Percentiles rank a stretch among this genome's conserved stretches.
Evolutionary conservation across 2,329 filamentous ascomycete genomes (phyloP).

Genomic region (Thielaviopsis populi): DNA sequence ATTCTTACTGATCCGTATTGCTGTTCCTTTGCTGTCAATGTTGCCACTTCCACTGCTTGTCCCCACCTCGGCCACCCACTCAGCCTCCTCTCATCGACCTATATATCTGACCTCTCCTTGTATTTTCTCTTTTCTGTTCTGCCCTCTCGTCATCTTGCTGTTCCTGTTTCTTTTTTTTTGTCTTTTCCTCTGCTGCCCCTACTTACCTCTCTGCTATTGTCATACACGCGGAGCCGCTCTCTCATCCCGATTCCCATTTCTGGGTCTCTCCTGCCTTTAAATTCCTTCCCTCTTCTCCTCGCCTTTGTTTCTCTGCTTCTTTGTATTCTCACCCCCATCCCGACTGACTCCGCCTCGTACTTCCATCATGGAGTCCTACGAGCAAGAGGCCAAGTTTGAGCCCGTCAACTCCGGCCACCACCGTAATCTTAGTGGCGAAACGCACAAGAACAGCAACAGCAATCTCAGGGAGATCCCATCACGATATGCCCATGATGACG

Average conservation of each 20-base stretch:
- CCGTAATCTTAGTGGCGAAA: slow-evolving; percentile 2
- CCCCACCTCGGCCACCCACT: not conserved
- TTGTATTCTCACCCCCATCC: too few species aligned
- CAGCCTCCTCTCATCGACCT: not conserved
- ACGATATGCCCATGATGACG: not conserved
- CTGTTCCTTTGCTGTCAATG: not conserved
- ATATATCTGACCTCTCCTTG: not conserved
- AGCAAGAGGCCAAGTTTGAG: slow-evolving; percentile 6
- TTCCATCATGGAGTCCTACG: not conserved
- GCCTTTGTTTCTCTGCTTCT: not conserved
- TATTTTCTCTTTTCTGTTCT: too few species aligned
- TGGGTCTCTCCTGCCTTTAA: not conserved
- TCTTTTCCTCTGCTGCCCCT: not conserved
- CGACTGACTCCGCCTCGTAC: too few species aligned
- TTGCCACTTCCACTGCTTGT: not conserved
- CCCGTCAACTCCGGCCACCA: not conserved
- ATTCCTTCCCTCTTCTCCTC: too few species aligned
- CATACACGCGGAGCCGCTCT: not conserved
- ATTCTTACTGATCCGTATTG: too few species aligned
- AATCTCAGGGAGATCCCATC: not conserved
- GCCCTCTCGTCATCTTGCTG: too few species aligned
- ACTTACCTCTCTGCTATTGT: not conserved
- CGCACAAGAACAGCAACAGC: too few species aligned
- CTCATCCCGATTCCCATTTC: not conserved
- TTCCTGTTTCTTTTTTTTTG: too few species aligned